phyloP scores from a whole-genome alignment of 306 rosid species.

The Vachellia collinsii region DNA sequence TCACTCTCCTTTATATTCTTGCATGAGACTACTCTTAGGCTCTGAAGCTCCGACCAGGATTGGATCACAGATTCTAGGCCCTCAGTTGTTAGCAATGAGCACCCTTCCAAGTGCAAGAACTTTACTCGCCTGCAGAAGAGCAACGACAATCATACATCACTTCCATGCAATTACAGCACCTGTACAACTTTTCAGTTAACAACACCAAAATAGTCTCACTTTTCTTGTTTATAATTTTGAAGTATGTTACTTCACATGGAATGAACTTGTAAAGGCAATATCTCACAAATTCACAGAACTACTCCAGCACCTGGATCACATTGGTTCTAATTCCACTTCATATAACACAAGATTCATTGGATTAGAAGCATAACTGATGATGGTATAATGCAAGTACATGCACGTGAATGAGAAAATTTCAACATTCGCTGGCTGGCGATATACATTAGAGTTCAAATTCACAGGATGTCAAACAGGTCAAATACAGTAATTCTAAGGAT shows the following conservation, averaged over 20 bases:
- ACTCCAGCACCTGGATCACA: conserved; percentile 20
- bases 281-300: conserved; percentile 16
- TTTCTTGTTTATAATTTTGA: not conserved
- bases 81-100: conserved; percentile 80
- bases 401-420: conserved; percentile 1
- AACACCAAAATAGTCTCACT: not conserved
- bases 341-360: not conserved
- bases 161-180: conserved; percentile 4
- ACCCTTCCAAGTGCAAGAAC: conserved; percentile 73
- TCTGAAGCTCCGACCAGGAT: conserved; percentile 76
- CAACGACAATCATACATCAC: not conserved
- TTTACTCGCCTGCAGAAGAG: conserved; percentile 70
- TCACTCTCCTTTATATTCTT: conserved; percentile 74
- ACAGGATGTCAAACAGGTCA: conserved; percentile 1
- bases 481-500: not conserved
- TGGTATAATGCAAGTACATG: not conserved
- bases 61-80: conserved; percentile 77
- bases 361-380: not conserved
- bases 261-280: not conserved
- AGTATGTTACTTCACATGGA: not conserved
- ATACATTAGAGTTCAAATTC: not conserved
- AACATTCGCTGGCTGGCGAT: not conserved
- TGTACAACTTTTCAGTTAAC: conserved; percentile 1
- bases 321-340: conserved; percentile 1
- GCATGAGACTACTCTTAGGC: conserved; percentile 82